Evolutionary conservation across 2,329 filamentous ascomycete species (phyloP).

Genomic region (Pseudohalonectria lignicola): DNA sequence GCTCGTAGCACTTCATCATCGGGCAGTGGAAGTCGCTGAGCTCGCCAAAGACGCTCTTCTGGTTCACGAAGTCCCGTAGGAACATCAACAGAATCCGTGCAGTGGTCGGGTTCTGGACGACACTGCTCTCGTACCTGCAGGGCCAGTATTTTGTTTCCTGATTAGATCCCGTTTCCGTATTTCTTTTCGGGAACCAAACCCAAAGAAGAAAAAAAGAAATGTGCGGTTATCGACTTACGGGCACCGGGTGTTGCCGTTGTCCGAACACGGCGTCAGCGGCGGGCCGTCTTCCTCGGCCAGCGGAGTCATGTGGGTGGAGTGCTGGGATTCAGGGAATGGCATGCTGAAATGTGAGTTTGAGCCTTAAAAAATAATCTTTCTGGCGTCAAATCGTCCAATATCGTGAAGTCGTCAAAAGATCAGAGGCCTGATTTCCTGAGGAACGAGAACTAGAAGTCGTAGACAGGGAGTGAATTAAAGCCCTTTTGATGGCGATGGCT

Average conservation of each 20-base stretch:
- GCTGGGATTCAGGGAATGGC: neutral
- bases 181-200: no score
- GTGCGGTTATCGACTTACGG: no score
- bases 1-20: slow-evolving; percentile 13
- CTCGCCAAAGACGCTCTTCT: slow-evolving; percentile 8
- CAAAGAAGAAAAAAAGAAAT: no score
- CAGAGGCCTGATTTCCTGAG: no score
- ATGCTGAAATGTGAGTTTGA: neutral
- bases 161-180: no score
- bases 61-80: slow-evolving; percentile 15
- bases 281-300: neutral
- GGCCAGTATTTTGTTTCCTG: no score
- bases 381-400: neutral
- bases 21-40: slow-evolving; percentile 14
- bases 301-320: neutral
- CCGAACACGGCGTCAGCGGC: neutral
- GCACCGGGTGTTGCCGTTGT: neutral
- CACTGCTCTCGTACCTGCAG: slow-evolving; percentile 16
- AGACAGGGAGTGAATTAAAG: no score
- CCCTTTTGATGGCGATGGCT: no score
- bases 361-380: neutral
- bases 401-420: no score
- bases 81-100: slow-evolving; percentile 17
- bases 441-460: no score
- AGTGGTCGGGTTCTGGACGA: slow-evolving; percentile 13